Evolutionary conservation across 2,329 filamentous ascomycete species (phyloP).

Genomic region (Hypoxylon sp.): DNA sequence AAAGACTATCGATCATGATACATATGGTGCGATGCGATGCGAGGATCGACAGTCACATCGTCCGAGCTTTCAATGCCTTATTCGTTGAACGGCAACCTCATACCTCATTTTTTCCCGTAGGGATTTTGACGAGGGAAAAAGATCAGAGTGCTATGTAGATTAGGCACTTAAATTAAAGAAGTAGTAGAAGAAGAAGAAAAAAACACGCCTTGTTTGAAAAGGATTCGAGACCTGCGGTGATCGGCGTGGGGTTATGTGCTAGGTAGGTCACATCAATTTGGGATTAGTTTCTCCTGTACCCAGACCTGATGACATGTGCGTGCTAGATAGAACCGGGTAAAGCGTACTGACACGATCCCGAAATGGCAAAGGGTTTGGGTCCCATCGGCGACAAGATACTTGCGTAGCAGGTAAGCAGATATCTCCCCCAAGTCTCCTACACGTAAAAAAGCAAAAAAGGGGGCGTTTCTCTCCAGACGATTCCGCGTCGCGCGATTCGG

Average conservation of each 20-base stretch:
- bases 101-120: constrained; percentile 37
- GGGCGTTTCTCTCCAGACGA: constrained; percentile 14
- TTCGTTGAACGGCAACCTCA: constrained; percentile 30
- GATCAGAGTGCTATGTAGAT: constrained; percentile 10
- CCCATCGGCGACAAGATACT: constrained; percentile 31
- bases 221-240: constrained; percentile 35
- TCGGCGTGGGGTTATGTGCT: constrained; percentile 36
- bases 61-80: constrained; percentile 38
- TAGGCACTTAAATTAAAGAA: constrained; percentile 21
- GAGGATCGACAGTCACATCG: constrained; percentile 40
- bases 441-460: too few relatives aligned
- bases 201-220: constrained; percentile 22
- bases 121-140: constrained; percentile 27
- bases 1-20: constrained; percentile 37
- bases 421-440: constrained; percentile 18
- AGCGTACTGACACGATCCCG: constrained; percentile 34
- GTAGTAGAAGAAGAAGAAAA: too few relatives aligned
- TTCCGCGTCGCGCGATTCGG: constrained; percentile 24
- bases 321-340: constrained; percentile 38
- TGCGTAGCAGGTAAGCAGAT: constrained; percentile 14
- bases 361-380: constrained; percentile 29
- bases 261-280: constrained; percentile 36
- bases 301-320: constrained; percentile 32
- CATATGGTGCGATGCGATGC: constrained; percentile 33
- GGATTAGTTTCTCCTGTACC: constrained; percentile 33